Evolutionary conservation across 1,139 yeast species (phyloP).

Genomic region (Debaryomycetaceae sp.): DNA sequence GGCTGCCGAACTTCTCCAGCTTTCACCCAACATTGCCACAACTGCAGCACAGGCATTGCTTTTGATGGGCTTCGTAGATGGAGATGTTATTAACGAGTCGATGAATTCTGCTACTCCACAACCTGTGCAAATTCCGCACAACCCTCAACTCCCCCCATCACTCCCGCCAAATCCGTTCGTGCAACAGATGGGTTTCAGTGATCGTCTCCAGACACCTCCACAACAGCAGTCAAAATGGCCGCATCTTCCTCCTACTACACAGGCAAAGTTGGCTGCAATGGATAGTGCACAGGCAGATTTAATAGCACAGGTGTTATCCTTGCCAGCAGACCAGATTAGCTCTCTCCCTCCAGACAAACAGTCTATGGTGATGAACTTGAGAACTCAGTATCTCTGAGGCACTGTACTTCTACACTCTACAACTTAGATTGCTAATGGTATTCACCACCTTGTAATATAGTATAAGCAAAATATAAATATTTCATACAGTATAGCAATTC

Average conservation of each 20-base stretch:
- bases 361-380: conserved; percentile 54
- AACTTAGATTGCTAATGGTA: background rate
- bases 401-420: background rate
- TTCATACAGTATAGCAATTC: background rate
- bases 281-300: conserved; percentile 60
- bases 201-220: conserved; percentile 3
- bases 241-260: conserved; percentile 46
- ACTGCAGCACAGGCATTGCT: conserved; percentile 70
- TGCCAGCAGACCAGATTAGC: conserved; percentile 54
- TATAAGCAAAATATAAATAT: background rate
- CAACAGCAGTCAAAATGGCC: conserved; percentile 42
- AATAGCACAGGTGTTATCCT: conserved; percentile 59
- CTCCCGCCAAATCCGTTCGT: conserved; percentile 7
- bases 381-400: conserved; percentile 55
- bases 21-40: conserved; percentile 58
- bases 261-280: conserved; percentile 44
- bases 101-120: conserved; percentile 31
- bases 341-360: conserved; percentile 59
- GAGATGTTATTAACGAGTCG: conserved; percentile 54
- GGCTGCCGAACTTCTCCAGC: conserved; percentile 49
- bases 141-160: conserved; percentile 6
- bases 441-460: background rate
- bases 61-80: conserved; percentile 73
- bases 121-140: conserved; percentile 14
- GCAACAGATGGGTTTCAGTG: conserved; percentile 4